Base-by-base conservation (phyloP, 2,329 filamentous ascomycete species). In the Scleromitrula shiraiana region DNA sequence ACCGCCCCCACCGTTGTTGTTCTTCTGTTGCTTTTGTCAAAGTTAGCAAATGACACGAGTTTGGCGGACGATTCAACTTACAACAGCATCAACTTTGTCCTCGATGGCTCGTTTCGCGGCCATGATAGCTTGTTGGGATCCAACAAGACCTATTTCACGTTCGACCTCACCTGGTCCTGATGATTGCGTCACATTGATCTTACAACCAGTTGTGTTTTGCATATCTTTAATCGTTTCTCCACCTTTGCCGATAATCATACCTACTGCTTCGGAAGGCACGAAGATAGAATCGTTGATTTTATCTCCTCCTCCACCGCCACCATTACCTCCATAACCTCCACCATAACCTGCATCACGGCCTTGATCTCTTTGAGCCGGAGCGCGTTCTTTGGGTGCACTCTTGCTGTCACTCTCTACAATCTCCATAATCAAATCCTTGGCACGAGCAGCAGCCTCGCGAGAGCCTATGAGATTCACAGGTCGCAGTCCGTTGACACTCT, bases 231-330 rank as follows among this genome's bases (percentile, higher is more conserved):
- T 95, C 0, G 89, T 94, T 69, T 95, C 89, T 55, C 89, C 89
- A 49, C 88, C 86, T 72, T 95, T 95, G 55, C 90, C 89, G 52
- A 95, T 95, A 56, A 95, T 95, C 89, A 95, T 95, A 52, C 89
- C 89, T 46, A 95, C 89, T 5, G 89, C 85, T 64, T 95, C 89
- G 19, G 88, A 91, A 10, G 89, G 89, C 8, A 95, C 88, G 57
- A 80, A 82, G 53, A 95, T 88, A 33, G 80, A 82, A 61, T 95
- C 88, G 60, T 83, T 89, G 59, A 85, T 76, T 70, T 90, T 91
- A 57, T 86, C 83, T 20, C 66, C 68, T 51, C 66, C 67, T 44
- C 62, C 64, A 22, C 63, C 63, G 7, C 64, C 65, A 23, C 64
- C 65, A 33, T 60, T 65, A 43, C 65, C 68, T 39, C 63, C 67